Evolutionary conservation across 2,329 filamentous ascomycete species (phyloP).

Genomic region (Apiospora hydei): DNA sequence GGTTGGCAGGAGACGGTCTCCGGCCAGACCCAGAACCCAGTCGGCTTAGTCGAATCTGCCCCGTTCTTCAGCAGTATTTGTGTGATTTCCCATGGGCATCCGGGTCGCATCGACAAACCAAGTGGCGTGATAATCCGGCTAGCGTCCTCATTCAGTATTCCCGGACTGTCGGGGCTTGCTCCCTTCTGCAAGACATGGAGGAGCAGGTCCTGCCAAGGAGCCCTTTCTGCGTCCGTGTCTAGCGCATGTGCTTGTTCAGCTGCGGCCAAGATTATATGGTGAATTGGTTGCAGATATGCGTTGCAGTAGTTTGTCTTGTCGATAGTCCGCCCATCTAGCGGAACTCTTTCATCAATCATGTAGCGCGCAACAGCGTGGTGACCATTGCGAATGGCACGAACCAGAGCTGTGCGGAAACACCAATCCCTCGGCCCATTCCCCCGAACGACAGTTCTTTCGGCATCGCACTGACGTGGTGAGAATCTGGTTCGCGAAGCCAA

Average conservation of each 20-base stretch:
- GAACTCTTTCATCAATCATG: background rate
- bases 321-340: background rate
- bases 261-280: slow-evolving; percentile 3
- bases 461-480: background rate
- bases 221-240: background rate
- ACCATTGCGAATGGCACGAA: slow-evolving; percentile 1
- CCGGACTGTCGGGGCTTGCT: background rate
- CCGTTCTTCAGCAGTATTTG: background rate
- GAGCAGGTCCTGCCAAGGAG: slow-evolving; percentile 2
- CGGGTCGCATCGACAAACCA: background rate
- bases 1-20: background rate
- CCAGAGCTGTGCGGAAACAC: background rate
- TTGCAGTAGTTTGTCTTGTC: background rate
- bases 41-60: background rate
- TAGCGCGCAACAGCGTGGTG: background rate
- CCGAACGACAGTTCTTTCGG: background rate
- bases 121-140: background rate
- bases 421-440: background rate
- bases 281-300: background rate
- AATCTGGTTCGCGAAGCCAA: background rate
- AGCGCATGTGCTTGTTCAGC: background rate
- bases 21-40: background rate
- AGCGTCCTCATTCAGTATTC: background rate
- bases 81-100: background rate
- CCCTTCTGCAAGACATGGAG: background rate